These are phyloP conservation scores for Cardamine chenopodiifolia DNA, from an alignment of 345 rosid species.

Conservation along the genomic window DNA sequence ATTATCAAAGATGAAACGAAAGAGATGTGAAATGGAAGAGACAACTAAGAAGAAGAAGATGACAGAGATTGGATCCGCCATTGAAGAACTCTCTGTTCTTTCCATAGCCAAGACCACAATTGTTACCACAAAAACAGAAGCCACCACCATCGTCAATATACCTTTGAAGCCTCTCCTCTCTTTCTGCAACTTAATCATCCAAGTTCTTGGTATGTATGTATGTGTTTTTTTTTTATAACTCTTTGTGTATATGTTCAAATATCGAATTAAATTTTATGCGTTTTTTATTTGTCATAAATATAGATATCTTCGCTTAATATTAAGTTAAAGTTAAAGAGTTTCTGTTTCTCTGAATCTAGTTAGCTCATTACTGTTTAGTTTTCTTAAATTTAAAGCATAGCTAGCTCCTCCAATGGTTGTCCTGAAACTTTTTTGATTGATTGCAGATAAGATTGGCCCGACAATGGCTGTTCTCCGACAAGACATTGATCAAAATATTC, in stretches of 20 bases:
- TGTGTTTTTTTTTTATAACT: too few relatives aligned
- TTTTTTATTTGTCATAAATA: neutral
- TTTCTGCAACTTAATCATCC: slow-evolving; percentile 67
- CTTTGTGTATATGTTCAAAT: neutral
- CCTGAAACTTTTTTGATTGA: slow-evolving; percentile 25
- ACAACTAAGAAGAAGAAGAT: slow-evolving; percentile 47
- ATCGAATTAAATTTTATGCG: neutral
- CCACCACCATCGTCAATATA: slow-evolving; percentile 43
- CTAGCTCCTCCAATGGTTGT: slow-evolving; percentile 29
- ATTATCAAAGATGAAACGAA: slow-evolving; percentile 59
- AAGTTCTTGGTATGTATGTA: slow-evolving; percentile 69
- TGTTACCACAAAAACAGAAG: slow-evolving; percentile 41
- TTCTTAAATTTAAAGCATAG: neutral
- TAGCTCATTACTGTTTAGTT: neutral
- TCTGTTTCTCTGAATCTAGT: neutral
- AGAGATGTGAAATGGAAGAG: slow-evolving; percentile 62
- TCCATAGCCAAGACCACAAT: slow-evolving; percentile 43
- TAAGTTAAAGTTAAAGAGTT: neutral
- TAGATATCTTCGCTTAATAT: neutral
- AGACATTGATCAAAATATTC: slow-evolving; percentile 77
- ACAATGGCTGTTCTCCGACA: slow-evolving; percentile 92
- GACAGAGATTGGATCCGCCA: slow-evolving; percentile 74
- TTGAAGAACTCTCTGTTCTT: slow-evolving; percentile 70
- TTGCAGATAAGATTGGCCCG: slow-evolving; percentile 96
- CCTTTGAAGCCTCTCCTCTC: slow-evolving; percentile 71